Base-by-base conservation (phyloP, 495 filamentous ascomycete genomes). In the Polyplosphaeria fusca region DNA sequence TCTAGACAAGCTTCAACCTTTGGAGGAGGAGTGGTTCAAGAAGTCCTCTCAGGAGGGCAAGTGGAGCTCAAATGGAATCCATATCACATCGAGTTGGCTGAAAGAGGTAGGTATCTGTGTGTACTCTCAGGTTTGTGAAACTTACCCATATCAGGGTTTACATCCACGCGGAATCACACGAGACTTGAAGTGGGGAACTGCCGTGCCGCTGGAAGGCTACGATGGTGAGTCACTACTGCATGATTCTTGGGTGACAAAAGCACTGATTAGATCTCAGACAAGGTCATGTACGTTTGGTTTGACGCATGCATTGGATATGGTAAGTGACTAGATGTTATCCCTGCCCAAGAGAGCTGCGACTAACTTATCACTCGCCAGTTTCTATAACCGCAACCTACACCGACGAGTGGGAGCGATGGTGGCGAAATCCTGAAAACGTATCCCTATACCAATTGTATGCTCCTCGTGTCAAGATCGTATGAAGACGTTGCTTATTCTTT, bases 241-340 rank as follows among this genome's bases (percentile, higher is more conserved):
- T n/a, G n/a, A n/a, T n/a, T n/a, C n/a, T n/a, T n/a, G n/a, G n/a
- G n/a, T n/a, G n/a, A n/a, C n/a, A n/a, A n/a, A n/a, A n/a, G n/a
- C n/a, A n/a, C n/a, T n/a, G n/a, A n/a, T n/a, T n/a, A n/a, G n/a
- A n/a, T n/a, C n/a, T n/a, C n/a, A n/a, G n/a, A 86, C 52, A 94
- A 94, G 77, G 91, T 95, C 55, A 79, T 97, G 57, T 98, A 98
- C 63, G 90, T 95, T 35, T 98, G 93, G 93, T 98, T 98, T 64
- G 93, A 98, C 71, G 93, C 93, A 32, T 95, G 90, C 71, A 95
- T 96, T 58, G 93, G 93, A 9, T 98, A 98, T 68, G 83, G n/a
- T n/a, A n/a, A n/a, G n/a, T n/a, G n/a, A n/a, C n/a, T n/a, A n/a
- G n/a, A n/a, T n/a, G n/a, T n/a, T n/a, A n/a, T n/a, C n/a, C n/a